phyloP scores from a whole-genome alignment of 23 red algal genomes.

The Gracilaria gracilis region DNA sequence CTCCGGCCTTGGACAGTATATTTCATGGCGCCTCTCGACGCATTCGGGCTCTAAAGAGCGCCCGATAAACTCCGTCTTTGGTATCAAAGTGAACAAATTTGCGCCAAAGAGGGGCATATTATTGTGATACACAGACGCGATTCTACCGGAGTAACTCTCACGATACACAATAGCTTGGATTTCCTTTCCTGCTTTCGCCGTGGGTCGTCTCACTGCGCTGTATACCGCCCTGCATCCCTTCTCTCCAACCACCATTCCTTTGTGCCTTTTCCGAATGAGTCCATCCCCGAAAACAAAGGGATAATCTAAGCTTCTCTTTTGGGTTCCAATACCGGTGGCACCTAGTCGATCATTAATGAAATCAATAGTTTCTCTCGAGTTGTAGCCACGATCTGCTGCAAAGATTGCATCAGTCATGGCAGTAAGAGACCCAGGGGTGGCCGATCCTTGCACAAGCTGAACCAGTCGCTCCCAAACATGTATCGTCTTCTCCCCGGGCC shows the following conservation, averaged over 20 bases:
- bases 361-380: neutral
- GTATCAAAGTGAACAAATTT: neutral
- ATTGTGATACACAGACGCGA: constrained; percentile 12
- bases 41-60: neutral
- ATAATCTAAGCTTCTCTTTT: constrained; percentile 16
- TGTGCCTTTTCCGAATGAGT: constrained; percentile 17
- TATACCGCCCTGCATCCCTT: constrained; percentile 47
- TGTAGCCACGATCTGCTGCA: constrained; percentile 7
- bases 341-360: constrained; percentile 9
- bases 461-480: neutral
- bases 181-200: neutral
- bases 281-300: constrained; percentile 39
- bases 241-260: neutral
- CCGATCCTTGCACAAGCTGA: neutral
- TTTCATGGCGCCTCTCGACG: neutral
- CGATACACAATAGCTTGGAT: neutral
- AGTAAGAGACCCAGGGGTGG: neutral
- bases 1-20: neutral
- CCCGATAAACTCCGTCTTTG: neutral
- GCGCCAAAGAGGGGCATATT: neutral
- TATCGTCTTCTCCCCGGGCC: too few relatives aligned
- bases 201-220: neutral
- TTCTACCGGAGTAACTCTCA: constrained; percentile 1
- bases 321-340: constrained; percentile 14
- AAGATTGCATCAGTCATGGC: constrained; percentile 21